Conservation (phyloP, 495 filamentous ascomycete genomes). For the Parathielavia hyrcaniae region DNA sequence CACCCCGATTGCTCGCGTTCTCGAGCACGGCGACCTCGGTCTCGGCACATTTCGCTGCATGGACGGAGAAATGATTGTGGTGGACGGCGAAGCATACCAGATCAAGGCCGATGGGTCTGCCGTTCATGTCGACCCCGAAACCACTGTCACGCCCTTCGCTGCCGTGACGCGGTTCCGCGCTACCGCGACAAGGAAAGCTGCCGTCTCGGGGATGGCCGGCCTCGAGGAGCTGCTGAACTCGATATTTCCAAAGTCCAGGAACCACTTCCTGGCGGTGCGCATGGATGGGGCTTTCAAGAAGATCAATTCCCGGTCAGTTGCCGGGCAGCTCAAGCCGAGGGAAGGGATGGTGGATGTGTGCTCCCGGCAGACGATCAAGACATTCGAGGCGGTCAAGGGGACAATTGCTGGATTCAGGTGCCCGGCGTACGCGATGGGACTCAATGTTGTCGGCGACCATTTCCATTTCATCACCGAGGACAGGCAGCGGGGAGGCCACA, state of each 20-base stretch:
- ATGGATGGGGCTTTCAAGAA: constrained; percentile 35
- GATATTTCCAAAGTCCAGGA: constrained; percentile 35
- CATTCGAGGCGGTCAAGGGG: constrained; percentile 34
- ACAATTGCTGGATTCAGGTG: constrained; percentile 46
- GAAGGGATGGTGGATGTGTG: constrained; percentile 41
- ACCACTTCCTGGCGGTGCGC: constrained; percentile 38
- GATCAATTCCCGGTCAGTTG: constrained; percentile 38
- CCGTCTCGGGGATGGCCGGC: constrained; percentile 32
- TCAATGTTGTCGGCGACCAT: constrained; percentile 48
- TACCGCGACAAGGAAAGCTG: constrained; percentile 19
- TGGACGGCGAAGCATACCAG: constrained; percentile 45
- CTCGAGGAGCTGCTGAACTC: constrained; percentile 32
- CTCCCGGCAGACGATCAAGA: constrained; percentile 36
- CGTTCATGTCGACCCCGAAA: constrained; percentile 20
- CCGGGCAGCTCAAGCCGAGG: constrained; percentile 29
- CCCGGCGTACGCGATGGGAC: constrained; percentile 43
- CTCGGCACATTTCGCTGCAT: constrained; percentile 48
- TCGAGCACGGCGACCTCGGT: constrained; percentile 45
- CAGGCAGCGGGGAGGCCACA: constrained; percentile 42
- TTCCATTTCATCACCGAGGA: constrained; percentile 48
- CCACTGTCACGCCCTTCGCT: constrained; percentile 39
- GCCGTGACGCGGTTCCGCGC: constrained; percentile 39
- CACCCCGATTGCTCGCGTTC: constrained; percentile 33
- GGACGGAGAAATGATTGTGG: constrained; percentile 48
- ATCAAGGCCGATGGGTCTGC: constrained; percentile 39